Conservation (phyloP, 2,329 filamentous ascomycete genomes). For the Fusarium circinatum region DNA sequence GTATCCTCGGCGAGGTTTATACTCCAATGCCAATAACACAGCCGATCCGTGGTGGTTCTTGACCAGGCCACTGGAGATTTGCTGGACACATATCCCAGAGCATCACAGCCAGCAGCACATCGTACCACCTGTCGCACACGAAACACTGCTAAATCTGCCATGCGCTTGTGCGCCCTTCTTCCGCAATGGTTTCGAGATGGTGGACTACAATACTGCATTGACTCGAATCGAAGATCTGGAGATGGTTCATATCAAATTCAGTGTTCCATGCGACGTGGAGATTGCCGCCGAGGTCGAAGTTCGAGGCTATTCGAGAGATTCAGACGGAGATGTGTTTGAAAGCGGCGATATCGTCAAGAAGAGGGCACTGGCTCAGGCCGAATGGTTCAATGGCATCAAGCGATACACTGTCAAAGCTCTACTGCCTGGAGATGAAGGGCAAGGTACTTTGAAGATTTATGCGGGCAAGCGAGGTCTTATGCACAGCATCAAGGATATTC, state of each 20-base stretch:
- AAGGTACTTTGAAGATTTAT: conserved; percentile 88
- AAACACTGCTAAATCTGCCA: conserved; percentile 86
- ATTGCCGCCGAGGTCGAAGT: conserved; percentile 93
- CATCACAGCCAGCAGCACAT: conserved; percentile 91
- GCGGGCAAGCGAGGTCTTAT: conserved; percentile 94
- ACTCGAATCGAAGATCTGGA: conserved; percentile 90
- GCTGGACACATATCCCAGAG: conserved; percentile 94
- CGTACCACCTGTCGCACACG: conserved; percentile 85
- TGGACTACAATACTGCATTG: conserved; percentile 90
- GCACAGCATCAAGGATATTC: conserved; percentile 97
- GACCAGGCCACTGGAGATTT: conserved; percentile 86
- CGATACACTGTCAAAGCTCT: conserved; percentile 94
- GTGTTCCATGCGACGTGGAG: conserved; percentile 89
- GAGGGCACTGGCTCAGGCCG: conserved; percentile 86
- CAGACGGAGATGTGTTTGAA: conserved; percentile 92
- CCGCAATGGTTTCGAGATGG: conserved; percentile 80
- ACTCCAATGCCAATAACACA: conserved; percentile 76
- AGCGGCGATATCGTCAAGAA: conserved; percentile 88
- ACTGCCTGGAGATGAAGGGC: conserved; percentile 89
- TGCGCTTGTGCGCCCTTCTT: conserved; percentile 90
- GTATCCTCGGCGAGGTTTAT: conserved; percentile 80
- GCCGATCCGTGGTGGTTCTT: conserved; percentile 96
- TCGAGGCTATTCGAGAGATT: conserved; percentile 80
- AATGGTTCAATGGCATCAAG: conserved; percentile 89
- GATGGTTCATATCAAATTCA: conserved; percentile 88